Evolutionary conservation across 371 early-diverging fungal species (phyloP), one percentile per base, ranked within the genome.

Genomic region (Entomophthora muscae): DNA sequence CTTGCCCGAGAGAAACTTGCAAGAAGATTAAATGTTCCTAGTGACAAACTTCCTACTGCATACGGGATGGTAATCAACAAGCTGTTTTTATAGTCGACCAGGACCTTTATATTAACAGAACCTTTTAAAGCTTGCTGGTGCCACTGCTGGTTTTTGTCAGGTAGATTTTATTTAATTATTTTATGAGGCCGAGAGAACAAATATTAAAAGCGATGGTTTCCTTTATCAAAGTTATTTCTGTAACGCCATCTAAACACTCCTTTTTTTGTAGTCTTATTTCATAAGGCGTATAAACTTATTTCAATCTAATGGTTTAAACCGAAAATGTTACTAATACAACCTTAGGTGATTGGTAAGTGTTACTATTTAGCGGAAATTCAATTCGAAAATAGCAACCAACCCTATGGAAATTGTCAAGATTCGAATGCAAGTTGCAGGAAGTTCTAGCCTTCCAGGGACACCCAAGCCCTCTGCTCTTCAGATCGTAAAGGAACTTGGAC

Each of bases 351-450:
- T n/a, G n/a, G n/a, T n/a, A n/a, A n/a, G n/a, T n/a, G n/a, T n/a
- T n/a, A n/a, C n/a, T n/a, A n/a, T n/a, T n/a, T n/a, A n/a, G n/a
- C n/a, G n/a, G n/a, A n/a, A n/a, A n/a, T n/a, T n/a, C n/a, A n/a
- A n/a, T n/a, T n/a, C n/a, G n/a, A n/a, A n/a, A n/a, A n/a, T 61
- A 61, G 61, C 61, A 21, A 61, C 61, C 42, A 61, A 61, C 22
- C 97, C 86, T 64, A 85, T 88, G 73, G 97, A 96, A 73, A 89
- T 96, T 69, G 83, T 98, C 75, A 98, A 96, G 80, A 90, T 91
- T 33, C 72, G 93, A 66, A 79, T 95, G 74, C 98, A 95, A 72
- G 86, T 88, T 26, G 76, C 79, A 57, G 73, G 85, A 84, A 62
- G 82, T 83, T 65, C 75, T 62, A n/a, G n/a, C n/a, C n/a, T n/a